These are phyloP conservation scores for Elaeis oleifera DNA, from an alignment of 202 grass and related monocot genomes.

Conservation along the genomic window DNA sequence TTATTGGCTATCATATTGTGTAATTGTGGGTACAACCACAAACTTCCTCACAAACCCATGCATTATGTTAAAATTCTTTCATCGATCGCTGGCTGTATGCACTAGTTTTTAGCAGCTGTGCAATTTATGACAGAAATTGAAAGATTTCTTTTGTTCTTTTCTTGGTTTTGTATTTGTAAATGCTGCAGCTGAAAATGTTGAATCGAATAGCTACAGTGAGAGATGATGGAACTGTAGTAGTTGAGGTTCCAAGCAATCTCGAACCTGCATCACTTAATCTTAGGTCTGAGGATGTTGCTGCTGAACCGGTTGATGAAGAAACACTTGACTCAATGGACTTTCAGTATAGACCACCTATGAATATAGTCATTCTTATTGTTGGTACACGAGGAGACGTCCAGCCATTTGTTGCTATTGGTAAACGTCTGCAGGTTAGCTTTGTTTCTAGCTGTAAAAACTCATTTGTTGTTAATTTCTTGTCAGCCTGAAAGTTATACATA, in stretches of 20 bases:
- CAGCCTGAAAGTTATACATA: background rate
- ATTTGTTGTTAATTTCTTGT: background rate
- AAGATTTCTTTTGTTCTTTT: background rate
- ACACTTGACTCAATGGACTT: conserved; percentile 47
- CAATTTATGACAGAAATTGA: no score
- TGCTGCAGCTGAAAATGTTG: conserved; percentile 57
- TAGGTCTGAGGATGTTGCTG: conserved; percentile 33
- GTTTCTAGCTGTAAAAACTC: background rate
- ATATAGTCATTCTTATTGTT: conserved; percentile 91
- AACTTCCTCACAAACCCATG: no score
- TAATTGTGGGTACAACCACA: no score
- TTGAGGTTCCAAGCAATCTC: conserved; percentile 72
- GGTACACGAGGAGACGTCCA: conserved; percentile 96
- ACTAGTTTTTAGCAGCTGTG: no score
- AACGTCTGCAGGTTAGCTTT: conserved; percentile 67
- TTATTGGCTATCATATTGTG: no score
- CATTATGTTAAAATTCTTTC: no score
- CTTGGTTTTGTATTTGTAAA: background rate
- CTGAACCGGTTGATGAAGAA: conserved; percentile 39
- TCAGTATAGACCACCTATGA: conserved; percentile 69
- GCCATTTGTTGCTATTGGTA: conserved; percentile 94
- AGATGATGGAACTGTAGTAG: conserved; percentile 88
- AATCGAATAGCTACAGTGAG: conserved; percentile 77
- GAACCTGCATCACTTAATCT: conserved; percentile 30
- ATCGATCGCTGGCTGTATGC: no score